Evolutionary conservation across 1,284 basidiomycete species (phyloP), one percentile per base, ranked within the genome.

Genomic region (Abortiporus biennis): DNA sequence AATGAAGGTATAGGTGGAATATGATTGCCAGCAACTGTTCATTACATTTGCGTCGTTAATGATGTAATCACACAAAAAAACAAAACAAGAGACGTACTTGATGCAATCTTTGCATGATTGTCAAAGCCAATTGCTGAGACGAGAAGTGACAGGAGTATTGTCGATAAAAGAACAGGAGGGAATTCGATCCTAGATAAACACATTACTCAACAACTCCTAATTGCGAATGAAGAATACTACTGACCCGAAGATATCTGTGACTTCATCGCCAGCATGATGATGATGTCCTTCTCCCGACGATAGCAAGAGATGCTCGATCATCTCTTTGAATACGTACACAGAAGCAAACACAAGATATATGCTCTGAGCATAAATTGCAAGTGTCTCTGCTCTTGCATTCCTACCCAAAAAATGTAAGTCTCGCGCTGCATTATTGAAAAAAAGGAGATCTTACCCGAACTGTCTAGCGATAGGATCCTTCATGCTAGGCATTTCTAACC

Each of bases 301-400:
- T 44, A 92, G 69, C 5, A 92, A 56, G 25, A 91, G 59, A 57
- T 91, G 88, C 62, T 93, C 91, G 2, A 96, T 69, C 1, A 89
- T 86, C 68, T 97, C 93, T 57, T 96, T 97, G 56, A 88, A 92
- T 19, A 95, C 85, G 62, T 96, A 97, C 5, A 95, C 82, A 0
- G 89, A 83, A 0, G 90, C 78, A 57, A 97, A 96, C 58, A 94
- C 78, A 43, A 97, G 71, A 64, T 93, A 96, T 16, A 95, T 81
- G 12, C 81, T 78, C 58, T 96, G 92, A 1, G 88, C 79, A 56
- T 97, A 97, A 53, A 91, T 78, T 4, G 87, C 62, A 1, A 94
- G 75, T 0, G 90, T 86, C 49, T 85, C 79, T 36, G 88, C 58
- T 2, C 92, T 78, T 4, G 78, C 76, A 40, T 78, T 78, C 31